These are phyloP conservation scores for Blastocystis hominis DNA, from an alignment of 352 stramenopile species.

Conservation along the genomic window DNA sequence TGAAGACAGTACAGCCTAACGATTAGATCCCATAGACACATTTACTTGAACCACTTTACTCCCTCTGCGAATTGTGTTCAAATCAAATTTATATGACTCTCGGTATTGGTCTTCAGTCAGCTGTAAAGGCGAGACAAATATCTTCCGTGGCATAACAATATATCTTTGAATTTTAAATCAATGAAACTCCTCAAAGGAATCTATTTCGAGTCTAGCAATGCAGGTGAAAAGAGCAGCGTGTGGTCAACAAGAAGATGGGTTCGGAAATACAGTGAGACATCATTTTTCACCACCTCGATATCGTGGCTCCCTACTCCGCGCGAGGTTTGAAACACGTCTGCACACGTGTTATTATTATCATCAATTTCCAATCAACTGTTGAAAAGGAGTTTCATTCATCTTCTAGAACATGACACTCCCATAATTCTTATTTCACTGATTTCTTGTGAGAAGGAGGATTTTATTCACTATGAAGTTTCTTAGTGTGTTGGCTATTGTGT, in stretches of 20 bases:
- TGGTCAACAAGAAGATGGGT: too few relatives aligned
- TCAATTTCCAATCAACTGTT: background rate
- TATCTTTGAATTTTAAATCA: background rate
- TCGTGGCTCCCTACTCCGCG: too few relatives aligned
- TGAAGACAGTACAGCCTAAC: background rate
- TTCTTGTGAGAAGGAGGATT: background rate
- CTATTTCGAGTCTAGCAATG: too few relatives aligned
- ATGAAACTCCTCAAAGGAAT: background rate
- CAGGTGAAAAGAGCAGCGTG: too few relatives aligned
- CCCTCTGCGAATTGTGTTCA: background rate
- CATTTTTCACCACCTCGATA: too few relatives aligned
- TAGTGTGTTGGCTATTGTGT: constrained; percentile 51
- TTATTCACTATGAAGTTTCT: constrained; percentile 14
- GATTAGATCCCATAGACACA: background rate
- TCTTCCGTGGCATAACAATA: background rate
- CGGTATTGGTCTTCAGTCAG: background rate
- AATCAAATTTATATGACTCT: constrained; percentile 4
- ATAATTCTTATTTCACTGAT: background rate
- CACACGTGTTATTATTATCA: too few relatives aligned
- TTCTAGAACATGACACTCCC: background rate
- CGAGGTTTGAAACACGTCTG: too few relatives aligned
- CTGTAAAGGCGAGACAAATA: background rate
- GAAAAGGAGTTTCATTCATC: background rate
- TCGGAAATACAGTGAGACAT: too few relatives aligned
- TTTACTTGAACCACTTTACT: background rate